These are phyloP conservation scores for Pseudogymnoascus sp. DNA, from an alignment of 2,329 filamentous ascomycete genomes.

Conservation along the genomic window DNA sequence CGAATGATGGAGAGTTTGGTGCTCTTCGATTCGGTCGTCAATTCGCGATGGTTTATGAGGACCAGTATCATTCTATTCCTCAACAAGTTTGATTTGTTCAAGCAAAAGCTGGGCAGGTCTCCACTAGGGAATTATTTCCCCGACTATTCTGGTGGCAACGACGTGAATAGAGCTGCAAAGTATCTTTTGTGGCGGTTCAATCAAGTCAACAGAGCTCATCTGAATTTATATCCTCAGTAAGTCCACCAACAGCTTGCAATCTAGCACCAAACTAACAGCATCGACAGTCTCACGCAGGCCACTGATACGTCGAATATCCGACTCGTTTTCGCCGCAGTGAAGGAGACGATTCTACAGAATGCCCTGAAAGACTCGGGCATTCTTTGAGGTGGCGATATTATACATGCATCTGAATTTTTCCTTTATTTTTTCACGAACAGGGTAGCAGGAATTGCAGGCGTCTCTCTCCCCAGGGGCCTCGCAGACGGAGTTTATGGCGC, in stretches of 20 bases:
- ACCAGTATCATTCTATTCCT: slow-evolving; percentile 98
- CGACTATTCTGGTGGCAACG: slow-evolving; percentile 94
- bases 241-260: slow-evolving; percentile 35
- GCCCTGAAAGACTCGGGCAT: slow-evolving; percentile 97
- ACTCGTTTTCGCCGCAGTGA: slow-evolving; percentile 94
- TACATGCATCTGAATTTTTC: slow-evolving; percentile 6
- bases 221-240: slow-evolving; percentile 97
- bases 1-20: slow-evolving; percentile 99
- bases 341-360: slow-evolving; percentile 98
- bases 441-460: neutral
- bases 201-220: slow-evolving; percentile 91
- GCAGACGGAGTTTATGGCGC: slow-evolving; percentile 9
- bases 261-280: neutral
- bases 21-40: slow-evolving; percentile 96
- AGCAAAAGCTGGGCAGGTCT: slow-evolving; percentile 83
- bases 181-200: slow-evolving; percentile 98
- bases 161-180: slow-evolving; percentile 96
- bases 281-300: slow-evolving; percentile 87
- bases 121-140: slow-evolving; percentile 94
- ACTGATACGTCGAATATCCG: slow-evolving; percentile 98
- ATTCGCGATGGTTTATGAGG: slow-evolving; percentile 98
- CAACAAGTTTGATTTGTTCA: slow-evolving; percentile 98
- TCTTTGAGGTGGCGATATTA: slow-evolving; percentile 48
- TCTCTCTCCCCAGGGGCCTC: neutral
- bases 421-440: neutral